Base-by-base conservation (phyloP, 75 land plant genomes). In the Cryptomeria japonica region DNA sequence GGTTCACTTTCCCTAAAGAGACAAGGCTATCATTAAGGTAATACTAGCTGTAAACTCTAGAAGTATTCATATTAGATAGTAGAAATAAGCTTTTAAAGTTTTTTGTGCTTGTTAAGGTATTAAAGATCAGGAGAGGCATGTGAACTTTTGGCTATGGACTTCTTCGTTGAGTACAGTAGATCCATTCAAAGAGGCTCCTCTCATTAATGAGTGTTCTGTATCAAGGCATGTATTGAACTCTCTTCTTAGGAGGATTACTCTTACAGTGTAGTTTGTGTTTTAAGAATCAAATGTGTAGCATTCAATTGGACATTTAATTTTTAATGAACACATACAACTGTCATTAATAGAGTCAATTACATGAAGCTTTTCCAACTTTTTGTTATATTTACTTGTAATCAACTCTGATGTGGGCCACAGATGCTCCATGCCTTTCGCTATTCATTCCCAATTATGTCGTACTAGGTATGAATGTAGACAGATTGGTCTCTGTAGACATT, bases 101-200 rank as follows among this genome's bases (percentile, higher is more conserved):
- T 47, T 44, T 44, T 2, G 7, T 47, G 8, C 49, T 47, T 47
- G 49, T 11, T 70, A 70, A 90, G 93, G 85, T 90, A 90, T 72
- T 93, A 94, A 79, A 85, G 89, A 84, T 92, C 91, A 55, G 95
- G 95, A 0, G 93, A 94, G 78, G 93, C 95, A 2, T 89, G 88
- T 19, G 79, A 89, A 92, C 91, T 94, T 77, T 84, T 90, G 46
- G 88, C 95, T 5, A 88, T 94, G 28, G 94, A 94, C 61, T 56
- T 94, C 58, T 94, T 90, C 70, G 94, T 94, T n/a, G 73, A 92
- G 95, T 86, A 92, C 95, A 15, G 9, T 47, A 10, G 49, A 9
- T 47, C 49, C 49, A 47, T 47, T 47, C 0, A 47, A 47, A 47
- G n/a, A n/a, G n/a, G n/a, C n/a, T n/a, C n/a, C n/a, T n/a, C n/a